Evolutionary conservation across 192 early-diverging fungal genomes (phyloP).

Genomic region (Podila horticola): DNA sequence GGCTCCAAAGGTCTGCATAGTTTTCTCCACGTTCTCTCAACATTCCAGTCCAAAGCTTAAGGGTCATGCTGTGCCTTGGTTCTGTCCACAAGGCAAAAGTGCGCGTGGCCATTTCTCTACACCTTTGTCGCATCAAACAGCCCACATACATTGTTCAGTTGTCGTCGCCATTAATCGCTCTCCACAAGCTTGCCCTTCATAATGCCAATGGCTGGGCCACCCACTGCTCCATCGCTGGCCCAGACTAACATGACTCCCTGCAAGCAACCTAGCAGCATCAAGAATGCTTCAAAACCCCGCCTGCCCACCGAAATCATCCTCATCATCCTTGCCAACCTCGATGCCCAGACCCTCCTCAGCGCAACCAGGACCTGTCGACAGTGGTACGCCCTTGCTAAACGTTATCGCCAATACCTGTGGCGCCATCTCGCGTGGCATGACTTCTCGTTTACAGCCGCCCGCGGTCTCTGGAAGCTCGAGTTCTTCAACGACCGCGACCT

Average conservation of each 20-base stretch:
- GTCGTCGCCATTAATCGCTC: too few relatives aligned
- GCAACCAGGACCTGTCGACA: conserved; percentile 23
- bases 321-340: conserved; percentile 32
- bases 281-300: neutral
- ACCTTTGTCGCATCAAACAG: too few relatives aligned
- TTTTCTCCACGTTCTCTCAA: too few relatives aligned
- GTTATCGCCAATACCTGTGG: conserved; percentile 38
- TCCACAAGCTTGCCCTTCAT: neutral
- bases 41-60: too few relatives aligned
- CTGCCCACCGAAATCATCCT: conserved; percentile 37
- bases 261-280: neutral
- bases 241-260: neutral
- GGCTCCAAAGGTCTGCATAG: too few relatives aligned
- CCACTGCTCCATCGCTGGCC: neutral
- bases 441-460: conserved; percentile 29
- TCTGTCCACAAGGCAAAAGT: too few relatives aligned
- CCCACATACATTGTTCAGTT: too few relatives aligned
- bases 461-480: conserved; percentile 41
- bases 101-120: too few relatives aligned
- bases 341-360: conserved; percentile 26
- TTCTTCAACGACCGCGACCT: conserved; percentile 26
- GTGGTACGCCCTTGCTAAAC: conserved; percentile 24
- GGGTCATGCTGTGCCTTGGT: too few relatives aligned
- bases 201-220: neutral
- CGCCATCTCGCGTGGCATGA: conserved; percentile 20